Evolutionary conservation across 371 early-diverging fungal genomes (phyloP), one percentile per base, ranked within the genome.

Genomic region (Lichtheimia ornata): DNA sequence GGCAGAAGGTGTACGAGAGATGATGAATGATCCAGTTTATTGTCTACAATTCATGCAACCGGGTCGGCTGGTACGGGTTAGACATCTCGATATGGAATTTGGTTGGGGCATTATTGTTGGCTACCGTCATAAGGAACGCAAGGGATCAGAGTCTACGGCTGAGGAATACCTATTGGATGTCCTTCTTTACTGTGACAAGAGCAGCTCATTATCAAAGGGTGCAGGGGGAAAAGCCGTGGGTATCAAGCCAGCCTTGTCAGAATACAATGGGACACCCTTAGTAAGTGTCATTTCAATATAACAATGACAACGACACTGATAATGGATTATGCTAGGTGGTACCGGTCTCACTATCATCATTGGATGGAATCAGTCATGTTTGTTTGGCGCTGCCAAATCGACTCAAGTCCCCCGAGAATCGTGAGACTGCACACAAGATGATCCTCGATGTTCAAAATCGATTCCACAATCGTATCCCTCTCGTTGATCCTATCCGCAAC

Each of bases 61-160:
- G 0, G 98, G 98, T 17, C 88, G 96, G 50, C 78, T 94, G 9
- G 92, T 91, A 50, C 83, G 85, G n/a, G 81, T 97, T 42, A 72
- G 73, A 44, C 79, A 84, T n/a, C 84, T 80, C 14, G 81, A 79
- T 42, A 72, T 87, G 71, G 90, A 96, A 58, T 98, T 93, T 74
- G 98, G 96, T 15, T 97, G 95, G 96, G 96, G 97, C 43, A 85
- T 89, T 47, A 87, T 97, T 6, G 76, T 91, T 25, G 81, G 81
- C 42, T 91, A 61, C 18, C 55, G 62, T 15, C 55, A 64, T 15
- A 57, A 54, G 0, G 61, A 58, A 35, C 66, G 62, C 24, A 79
- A 73, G 12, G 73, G 65, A 25, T 68, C 70, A 13, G 57, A 64
- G 15, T 69, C 70, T 24, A 62, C 53, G 11, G 70, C 58, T 15